Evolutionary conservation across 2,329 filamentous ascomycete genomes (phyloP), one percentile per base, ranked within the genome.

Genomic region (Hyphodiscus sp.): DNA sequence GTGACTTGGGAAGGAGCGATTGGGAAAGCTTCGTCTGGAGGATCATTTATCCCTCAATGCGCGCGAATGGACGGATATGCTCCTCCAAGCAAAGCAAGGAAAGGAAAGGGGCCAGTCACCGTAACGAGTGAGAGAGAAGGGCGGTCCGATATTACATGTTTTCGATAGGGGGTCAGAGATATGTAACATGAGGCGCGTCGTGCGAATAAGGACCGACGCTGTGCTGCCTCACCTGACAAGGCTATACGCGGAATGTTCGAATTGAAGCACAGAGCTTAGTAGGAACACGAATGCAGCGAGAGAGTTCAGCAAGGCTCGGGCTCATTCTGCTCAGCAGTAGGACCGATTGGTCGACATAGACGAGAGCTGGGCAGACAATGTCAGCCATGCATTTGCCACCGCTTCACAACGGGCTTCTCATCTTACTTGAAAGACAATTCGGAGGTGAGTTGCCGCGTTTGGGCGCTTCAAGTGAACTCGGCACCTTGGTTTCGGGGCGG

Each of bases 331-430:
- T 23, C 15, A 45, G 47, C n/a, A 56, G 43, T 30, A 45, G 23
- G 44, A 45, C 53, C 53, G 55, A 60, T 62, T 60, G 60, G 58
- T 23, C 41, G 50, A 42, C 41, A 30, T 38, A 55, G 50, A 51
- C 52, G 51, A 58, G 54, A 54, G 41, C 29, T 49, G 48, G 49
- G n/a, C 8, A 42, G 38, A 47, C 16, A 20, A 19, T 33, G 20
- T 42, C 48, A 54, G 55, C 51, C 49, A 52, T 52, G 16, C 16
- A 30, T 23, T 29, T 51, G 55, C 52, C 55, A 50, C 55, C 19
- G 42, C 11, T 10, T 38, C 33, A 38, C 29, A 33, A 33, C 13
- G 13, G 29, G 29, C 7, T 33, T 38, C 33, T 15, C 33, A 38
- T 15, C 23, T 16, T 47, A 23, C 5, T 15, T 55, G 19, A 43